A percentile compares a stretch with the other conserved stretches of the same genome.
Evolutionary conservation across 2,329 filamentous ascomycete species (phyloP).

Genomic region (Knoxdaviesia proteae): DNA sequence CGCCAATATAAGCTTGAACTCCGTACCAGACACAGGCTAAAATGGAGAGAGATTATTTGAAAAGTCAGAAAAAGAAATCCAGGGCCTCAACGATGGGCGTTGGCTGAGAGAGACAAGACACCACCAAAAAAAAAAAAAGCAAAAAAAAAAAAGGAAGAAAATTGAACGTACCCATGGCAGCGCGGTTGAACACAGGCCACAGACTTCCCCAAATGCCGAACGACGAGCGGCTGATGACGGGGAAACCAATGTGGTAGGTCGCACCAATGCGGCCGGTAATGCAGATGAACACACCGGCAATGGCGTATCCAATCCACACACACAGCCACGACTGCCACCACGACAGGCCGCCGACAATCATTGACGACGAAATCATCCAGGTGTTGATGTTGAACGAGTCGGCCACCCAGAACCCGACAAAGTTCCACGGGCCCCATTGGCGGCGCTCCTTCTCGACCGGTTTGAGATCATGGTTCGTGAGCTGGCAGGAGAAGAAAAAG

Average conservation of each 20-base stretch:
- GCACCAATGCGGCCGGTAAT: constrained; percentile 68
- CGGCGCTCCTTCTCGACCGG: constrained; percentile 59
- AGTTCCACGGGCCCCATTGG: constrained; percentile 75
- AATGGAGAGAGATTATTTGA: no score
- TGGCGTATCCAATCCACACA: constrained; percentile 68
- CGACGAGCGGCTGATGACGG: constrained; percentile 54
- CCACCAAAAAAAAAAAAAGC: constrained; percentile 1
- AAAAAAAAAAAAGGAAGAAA: not conserved
- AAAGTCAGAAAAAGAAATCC: not conserved
- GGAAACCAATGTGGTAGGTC: constrained; percentile 75
- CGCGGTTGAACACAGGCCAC: constrained; percentile 77
- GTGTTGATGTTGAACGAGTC: constrained; percentile 81
- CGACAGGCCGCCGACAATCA: constrained; percentile 56
- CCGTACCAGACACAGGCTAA: constrained; percentile 69
- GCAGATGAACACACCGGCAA: constrained; percentile 56
- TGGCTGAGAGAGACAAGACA: not conserved
- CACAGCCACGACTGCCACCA: constrained; percentile 91
- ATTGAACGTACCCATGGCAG: constrained; percentile 41
- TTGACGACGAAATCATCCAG: constrained; percentile 80
- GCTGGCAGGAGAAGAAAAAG: constrained; percentile 15
- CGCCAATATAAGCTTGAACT: constrained; percentile 70
- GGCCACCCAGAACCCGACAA: constrained; percentile 71
- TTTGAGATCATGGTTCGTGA: constrained; percentile 69
- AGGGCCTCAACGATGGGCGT: no score
- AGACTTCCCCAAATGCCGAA: constrained; percentile 80